A percentile compares a stretch with the other conserved stretches of the same genome.
phyloP scores from a whole-genome alignment of 1,139 yeast species.

The Taphrina populina region DNA sequence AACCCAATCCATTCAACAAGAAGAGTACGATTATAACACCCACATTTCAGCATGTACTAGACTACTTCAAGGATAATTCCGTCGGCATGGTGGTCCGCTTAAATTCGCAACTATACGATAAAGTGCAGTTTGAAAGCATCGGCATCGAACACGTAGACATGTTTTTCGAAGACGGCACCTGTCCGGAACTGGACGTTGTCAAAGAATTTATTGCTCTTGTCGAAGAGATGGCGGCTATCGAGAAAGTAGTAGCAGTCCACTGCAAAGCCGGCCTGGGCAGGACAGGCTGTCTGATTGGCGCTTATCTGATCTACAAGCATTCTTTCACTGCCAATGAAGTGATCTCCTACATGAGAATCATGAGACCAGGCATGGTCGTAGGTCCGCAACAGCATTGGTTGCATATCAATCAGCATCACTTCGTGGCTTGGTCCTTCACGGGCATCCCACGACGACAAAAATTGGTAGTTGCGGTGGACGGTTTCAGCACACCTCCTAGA shows the following conservation, averaged over 20 bases:
- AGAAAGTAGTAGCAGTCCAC: slow-evolving; percentile 72
- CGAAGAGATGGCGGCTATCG: slow-evolving; percentile 57
- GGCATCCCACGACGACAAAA: slow-evolving; percentile 49
- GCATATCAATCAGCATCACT: slow-evolving; percentile 90
- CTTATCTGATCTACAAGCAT: slow-evolving; percentile 90
- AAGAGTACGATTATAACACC: slow-evolving; percentile 48
- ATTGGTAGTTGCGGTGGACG: slow-evolving; percentile 46
- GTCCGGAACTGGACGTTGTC: slow-evolving; percentile 91
- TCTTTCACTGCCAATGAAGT: slow-evolving; percentile 97
- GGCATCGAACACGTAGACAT: slow-evolving; percentile 88
- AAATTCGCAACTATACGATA: slow-evolving; percentile 86
- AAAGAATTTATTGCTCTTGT: slow-evolving; percentile 92
- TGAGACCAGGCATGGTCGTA: slow-evolving; percentile 98
- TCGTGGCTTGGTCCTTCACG: slow-evolving; percentile 77
- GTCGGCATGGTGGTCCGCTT: slow-evolving; percentile 88
- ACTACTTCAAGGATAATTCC: slow-evolving; percentile 66
- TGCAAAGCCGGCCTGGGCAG: slow-evolving; percentile 98
- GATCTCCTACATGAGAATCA: slow-evolving; percentile 91
- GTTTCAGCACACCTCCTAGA: slow-evolving; percentile 38
- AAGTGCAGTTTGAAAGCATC: slow-evolving; percentile 73
- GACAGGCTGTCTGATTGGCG: slow-evolving; percentile 96
- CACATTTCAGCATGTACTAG: slow-evolving; percentile 78
- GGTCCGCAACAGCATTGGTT: slow-evolving; percentile 99
- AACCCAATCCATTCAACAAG: slow-evolving; percentile 37
- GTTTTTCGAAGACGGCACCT: slow-evolving; percentile 97